Evolutionary conservation across 1,139 yeast genomes (phyloP), one percentile per base, ranked within the genome.

Genomic region (Suhomyces chickasaworum): DNA sequence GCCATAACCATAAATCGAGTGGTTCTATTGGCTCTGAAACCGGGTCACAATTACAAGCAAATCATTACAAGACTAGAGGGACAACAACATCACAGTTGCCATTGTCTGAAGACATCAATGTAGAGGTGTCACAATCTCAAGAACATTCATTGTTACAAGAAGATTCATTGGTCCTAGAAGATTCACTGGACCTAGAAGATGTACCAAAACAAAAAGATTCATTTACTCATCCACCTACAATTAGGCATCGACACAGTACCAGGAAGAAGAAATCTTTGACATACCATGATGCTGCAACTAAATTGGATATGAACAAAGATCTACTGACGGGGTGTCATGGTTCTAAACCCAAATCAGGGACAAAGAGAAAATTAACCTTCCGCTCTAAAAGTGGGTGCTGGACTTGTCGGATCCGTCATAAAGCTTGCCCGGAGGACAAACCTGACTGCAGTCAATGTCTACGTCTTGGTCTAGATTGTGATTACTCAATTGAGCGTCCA

Each of bases 321-420:
- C 32, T 7, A 8, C 7, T 15, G 17, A 17, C 32, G 3, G 15
- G 7, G 1, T 13, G 10, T 5, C 32, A 13, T 13, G 17, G 32
- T 13, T 29, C 17, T 17, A 29, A 29, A 29, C 32, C 16, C 3
- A 29, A 29, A 29, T 13, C 17, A 15, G 25, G 27, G 15, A 25
- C 30, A 36, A 22, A 36, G 21, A 7, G 39, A 13, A 36, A 18
- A 18, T 37, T 20, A 39, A 53, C 48, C 2, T 69, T 75, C 10
- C 66, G 85, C 47, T 81, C 85, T 1, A 77, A 77, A 51, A 71
- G 67, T 32, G 89, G 89, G 0, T 83, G 89, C 55, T 83, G 88
- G 88, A 83, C 85, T 5, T 83, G 89, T 57, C 61, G 89, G 49
- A 65, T 83, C 20, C 73, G 89, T 40, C 82, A 83, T 56, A 83